Base-by-base conservation (phyloP, 2,329 filamentous ascomycete species). In the Aspergillus glaucus region DNA sequence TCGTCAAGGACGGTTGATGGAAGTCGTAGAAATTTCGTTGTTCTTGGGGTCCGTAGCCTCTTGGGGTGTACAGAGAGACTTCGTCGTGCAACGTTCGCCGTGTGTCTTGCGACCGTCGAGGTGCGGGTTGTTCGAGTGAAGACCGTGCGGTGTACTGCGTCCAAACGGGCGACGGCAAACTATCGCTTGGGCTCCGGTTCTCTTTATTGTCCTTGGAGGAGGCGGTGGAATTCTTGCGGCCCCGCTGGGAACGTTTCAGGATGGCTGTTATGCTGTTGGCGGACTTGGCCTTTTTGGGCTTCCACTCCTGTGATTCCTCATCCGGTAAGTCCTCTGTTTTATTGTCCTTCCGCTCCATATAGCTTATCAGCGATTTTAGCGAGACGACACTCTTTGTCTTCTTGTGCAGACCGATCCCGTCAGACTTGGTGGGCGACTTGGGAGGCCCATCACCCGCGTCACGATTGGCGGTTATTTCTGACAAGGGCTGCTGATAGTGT, bases 211-310 rank as follows among this genome's bases (percentile, higher is more conserved):
- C 67, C 36, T 73, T 75, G 21, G 74, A 68, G 46, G 77, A 74
- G 6, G 81, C 79, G 10, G 81, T 79, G 26, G 26, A 30, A 30
- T 37, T 19, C 53, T 81, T 79, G 21, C 86, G 69, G 55, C 81
- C 85, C 61, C 84, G 88, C 46, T 84, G 77, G 8, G 88, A 89
- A 49, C 86, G 84, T 49, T 82, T 83, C 45, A 95, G 79, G 47
- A 96, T 79, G 4, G 79, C 82, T 0, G 82, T 82, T n/a, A 97
- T 76, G 64, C 90, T 94, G 28, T 87, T 87, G 3, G 87, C 80
- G 0, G 91, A 95, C 68, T 92, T 95, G 34, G 80, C 80, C 74
- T 92, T 94, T 67, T 81, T 82, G 3, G 76, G 74, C 49, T 73
- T 78, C 46, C 58, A 62, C 24, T 64, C 63, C n/a, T 70, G 65